Evolutionary conservation across 805 yeast species (phyloP).

Genomic region (Candida germanica): DNA sequence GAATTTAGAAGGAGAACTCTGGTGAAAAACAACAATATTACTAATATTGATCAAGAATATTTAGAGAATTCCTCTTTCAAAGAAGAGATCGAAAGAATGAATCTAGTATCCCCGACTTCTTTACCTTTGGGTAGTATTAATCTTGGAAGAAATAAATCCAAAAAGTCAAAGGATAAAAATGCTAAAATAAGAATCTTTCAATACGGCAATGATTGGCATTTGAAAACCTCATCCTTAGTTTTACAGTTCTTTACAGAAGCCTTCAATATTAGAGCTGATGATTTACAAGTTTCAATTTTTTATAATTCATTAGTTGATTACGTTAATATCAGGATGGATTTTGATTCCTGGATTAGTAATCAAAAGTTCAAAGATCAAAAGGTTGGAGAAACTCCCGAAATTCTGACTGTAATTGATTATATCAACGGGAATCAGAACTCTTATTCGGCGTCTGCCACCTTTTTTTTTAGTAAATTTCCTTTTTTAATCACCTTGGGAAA

Average conservation of each 20-base stretch:
- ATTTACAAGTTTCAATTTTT: conserved; percentile 43
- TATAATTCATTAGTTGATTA: conserved; percentile 83
- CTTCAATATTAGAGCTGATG: conserved; percentile 34
- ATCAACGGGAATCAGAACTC: conserved; percentile 40
- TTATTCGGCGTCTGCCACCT: conserved; percentile 22
- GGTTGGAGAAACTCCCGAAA: conserved; percentile 20
- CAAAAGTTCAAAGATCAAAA: conserved; percentile 17
- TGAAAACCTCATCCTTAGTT: conserved; percentile 61
- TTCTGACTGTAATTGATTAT: conserved; percentile 45
- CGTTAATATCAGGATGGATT: conserved; percentile 74
- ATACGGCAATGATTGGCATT: conserved; percentile 82
- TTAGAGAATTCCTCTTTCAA: conserved; percentile 20
- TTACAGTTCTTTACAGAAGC: conserved; percentile 56
- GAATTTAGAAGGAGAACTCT: conserved; percentile 11
- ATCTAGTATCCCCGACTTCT: conserved; percentile 8
- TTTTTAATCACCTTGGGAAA: conserved; percentile 78
- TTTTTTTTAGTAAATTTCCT: conserved; percentile 81
- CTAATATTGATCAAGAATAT: conserved; percentile 18
- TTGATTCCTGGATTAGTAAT: conserved; percentile 73
- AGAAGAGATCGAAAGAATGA: conserved; percentile 15
- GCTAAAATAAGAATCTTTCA: conserved; percentile 48
- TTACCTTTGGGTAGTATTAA: conserved; percentile 8
- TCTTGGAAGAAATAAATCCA: conserved; percentile 11
- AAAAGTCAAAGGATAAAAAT: conserved; percentile 14
- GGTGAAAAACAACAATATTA: neutral